Percentiles rank a stretch among this genome's conserved stretches.
phyloP scores from a whole-genome alignment of 2,329 filamentous ascomycete species.

The Hirsutella thompsonii region DNA sequence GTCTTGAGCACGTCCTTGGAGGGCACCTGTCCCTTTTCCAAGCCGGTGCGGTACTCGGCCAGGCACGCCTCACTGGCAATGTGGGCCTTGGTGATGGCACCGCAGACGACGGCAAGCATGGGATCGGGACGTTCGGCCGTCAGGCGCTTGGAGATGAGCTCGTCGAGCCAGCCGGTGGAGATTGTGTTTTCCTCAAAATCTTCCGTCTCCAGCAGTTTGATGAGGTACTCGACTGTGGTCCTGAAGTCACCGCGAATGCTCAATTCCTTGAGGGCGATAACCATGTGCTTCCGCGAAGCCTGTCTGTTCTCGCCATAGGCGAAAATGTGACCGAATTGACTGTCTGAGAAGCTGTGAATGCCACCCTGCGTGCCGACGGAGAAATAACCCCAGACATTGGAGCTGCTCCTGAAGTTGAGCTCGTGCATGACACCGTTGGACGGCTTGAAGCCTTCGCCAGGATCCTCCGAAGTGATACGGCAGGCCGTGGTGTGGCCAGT shows the following conservation, averaged over 20 bases:
- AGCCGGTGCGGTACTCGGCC: slow-evolving; percentile 70
- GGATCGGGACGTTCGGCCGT: slow-evolving; percentile 92
- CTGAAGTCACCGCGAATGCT: slow-evolving; percentile 99
- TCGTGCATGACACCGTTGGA: slow-evolving; percentile 99
- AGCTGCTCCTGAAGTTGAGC: slow-evolving; percentile 95
- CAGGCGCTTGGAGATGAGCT: slow-evolving; percentile 94
- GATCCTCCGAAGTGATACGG: slow-evolving; percentile 97
- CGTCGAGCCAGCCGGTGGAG: slow-evolving; percentile 95
- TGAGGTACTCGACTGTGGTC: slow-evolving; percentile 96
- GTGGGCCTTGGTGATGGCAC: slow-evolving; percentile 89
- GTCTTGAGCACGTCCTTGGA: slow-evolving; percentile 96
- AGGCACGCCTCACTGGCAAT: slow-evolving; percentile 86
- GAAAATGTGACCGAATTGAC: slow-evolving; percentile 98
- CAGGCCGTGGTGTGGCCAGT: slow-evolving; percentile 97
- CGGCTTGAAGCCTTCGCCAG: slow-evolving; percentile 98
- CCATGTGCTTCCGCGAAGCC: slow-evolving; percentile 97
- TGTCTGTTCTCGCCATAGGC: slow-evolving; percentile 96
- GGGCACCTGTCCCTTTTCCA: slow-evolving; percentile 95
- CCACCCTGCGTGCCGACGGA: slow-evolving; percentile 92
- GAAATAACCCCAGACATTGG: slow-evolving; percentile 99
- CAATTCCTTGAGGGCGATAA: slow-evolving; percentile 93
- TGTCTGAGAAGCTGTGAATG: slow-evolving; percentile 98
- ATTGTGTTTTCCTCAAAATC: slow-evolving; percentile 99
- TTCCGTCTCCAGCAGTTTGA: slow-evolving; percentile 95
- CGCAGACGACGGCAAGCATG: slow-evolving; percentile 87